Base-by-base conservation (phyloP, 352 stramenopile species). In the Pseudoperonospora humuli region DNA sequence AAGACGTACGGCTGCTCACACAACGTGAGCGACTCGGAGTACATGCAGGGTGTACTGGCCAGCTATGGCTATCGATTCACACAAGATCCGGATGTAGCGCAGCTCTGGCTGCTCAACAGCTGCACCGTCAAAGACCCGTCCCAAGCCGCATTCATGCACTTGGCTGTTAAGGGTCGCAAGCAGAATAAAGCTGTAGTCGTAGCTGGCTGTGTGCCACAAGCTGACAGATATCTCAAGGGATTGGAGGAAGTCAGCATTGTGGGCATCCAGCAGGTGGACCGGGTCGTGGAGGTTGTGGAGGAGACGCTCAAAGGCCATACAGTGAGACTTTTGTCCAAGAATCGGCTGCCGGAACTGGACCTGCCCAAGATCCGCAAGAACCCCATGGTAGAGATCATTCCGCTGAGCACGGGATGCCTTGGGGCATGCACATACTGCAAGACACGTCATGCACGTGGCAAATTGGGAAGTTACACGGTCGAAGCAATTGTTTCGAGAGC, bases 391-490 rank as follows among this genome's bases (percentile, higher is more conserved):
- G 88, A 97, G 58, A 96, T 97, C 52, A 83, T 97, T 31, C 87
- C 87, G 18, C 57, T 97, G 18, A 95, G 79, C 37, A 96, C 84
- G 10, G 88, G 88, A 20, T 97, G 88, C 51, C 74, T 97, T 3
- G 87, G 87, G 9, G 81, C 83, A 4, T 97, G 88, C 48, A 96
- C 88, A 14, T 97, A 96, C 71, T 97, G 88, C 64, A 96, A 96
- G 67, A 97, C 88, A 7, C 80, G 80, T 17, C 84, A 95, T 50
- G 88, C 88, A 15, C 76, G 88, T n/a, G 88, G 88, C 15, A 93
- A 87, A 49, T 47, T 97, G 25, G 84, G 84, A 13, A 95, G 79
- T 45, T 97, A 97, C 57, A 70, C 74, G 17, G 67, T 75, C 0
- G 68, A 93, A 14, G 76, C 54, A 0, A 95, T 97, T 45, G 64